Percentiles rank a stretch among this genome's conserved stretches.
These are phyloP conservation scores for Pisolithus marmoratus DNA, from an alignment of 768 basidiomycete genomes.

Conservation along the genomic window DNA sequence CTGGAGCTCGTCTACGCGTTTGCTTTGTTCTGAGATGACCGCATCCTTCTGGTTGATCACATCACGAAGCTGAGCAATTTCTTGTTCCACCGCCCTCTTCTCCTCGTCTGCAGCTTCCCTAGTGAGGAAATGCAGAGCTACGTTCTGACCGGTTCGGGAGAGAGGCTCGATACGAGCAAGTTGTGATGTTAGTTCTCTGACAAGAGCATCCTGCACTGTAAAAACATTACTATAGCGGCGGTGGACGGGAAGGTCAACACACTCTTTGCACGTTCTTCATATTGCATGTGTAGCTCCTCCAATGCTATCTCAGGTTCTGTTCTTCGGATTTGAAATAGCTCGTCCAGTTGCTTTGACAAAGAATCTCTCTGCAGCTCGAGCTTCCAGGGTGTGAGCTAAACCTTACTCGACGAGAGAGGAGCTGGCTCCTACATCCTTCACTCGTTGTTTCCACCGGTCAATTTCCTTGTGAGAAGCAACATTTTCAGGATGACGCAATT, in stretches of 20 bases:
- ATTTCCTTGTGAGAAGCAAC: slow-evolving; percentile 17
- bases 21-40: slow-evolving; percentile 38
- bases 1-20: slow-evolving; percentile 41
- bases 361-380: slow-evolving; percentile 38
- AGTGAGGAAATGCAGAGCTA: slow-evolving; percentile 61
- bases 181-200: slow-evolving; percentile 45
- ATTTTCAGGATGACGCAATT: slow-evolving; percentile 9
- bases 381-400: slow-evolving; percentile 7
- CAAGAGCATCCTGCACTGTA: slow-evolving; percentile 50
- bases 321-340: slow-evolving; percentile 48
- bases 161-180: slow-evolving; percentile 52
- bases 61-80: slow-evolving; percentile 40
- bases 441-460: slow-evolving; percentile 27
- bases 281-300: slow-evolving; percentile 42
- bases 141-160: slow-evolving; percentile 41
- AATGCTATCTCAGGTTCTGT: slow-evolving; percentile 63
- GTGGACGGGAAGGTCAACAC: slow-evolving; percentile 7
- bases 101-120: slow-evolving; percentile 72
- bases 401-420: background rate
- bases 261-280: slow-evolving; percentile 52
- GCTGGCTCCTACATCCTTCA: slow-evolving; percentile 16
- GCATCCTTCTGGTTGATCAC: slow-evolving; percentile 38
- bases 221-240: slow-evolving; percentile 2
- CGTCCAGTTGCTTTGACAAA: slow-evolving; percentile 52
- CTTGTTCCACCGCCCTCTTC: slow-evolving; percentile 45